Evolutionary conservation across 73 alveolate species (phyloP).

Genomic region (Breviolum minutum): DNA sequence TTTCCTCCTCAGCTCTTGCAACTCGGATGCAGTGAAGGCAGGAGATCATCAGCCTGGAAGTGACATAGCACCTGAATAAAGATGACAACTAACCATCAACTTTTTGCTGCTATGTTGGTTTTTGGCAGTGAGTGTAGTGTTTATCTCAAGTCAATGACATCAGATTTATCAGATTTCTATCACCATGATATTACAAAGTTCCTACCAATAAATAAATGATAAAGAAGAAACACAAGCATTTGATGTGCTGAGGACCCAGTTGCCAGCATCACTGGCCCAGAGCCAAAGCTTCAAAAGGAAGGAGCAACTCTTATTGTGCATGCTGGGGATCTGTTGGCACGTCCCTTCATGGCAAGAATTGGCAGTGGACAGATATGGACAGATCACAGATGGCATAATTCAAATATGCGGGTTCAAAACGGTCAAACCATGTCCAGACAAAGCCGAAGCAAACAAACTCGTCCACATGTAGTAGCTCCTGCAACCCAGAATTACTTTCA

Average conservation of each 20-base stretch:
- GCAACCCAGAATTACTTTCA: too few species aligned
- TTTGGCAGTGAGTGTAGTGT: neutral
- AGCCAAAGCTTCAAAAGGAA: neutral
- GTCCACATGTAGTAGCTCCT: too few species aligned
- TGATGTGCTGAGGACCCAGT: neutral
- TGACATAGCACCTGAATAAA: neutral
- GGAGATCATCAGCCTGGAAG: neutral
- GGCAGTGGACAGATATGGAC: neutral
- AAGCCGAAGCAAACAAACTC: too few species aligned
- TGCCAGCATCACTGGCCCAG: neutral
- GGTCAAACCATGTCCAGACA: too few species aligned
- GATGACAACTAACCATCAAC: neutral
- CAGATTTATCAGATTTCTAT: too few species aligned
- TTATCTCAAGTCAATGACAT: too few species aligned
- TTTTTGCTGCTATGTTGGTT: neutral
- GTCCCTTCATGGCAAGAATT: neutral
- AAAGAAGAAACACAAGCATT: too few species aligned
- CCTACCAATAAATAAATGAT: neutral
- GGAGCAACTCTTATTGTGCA: neutral
- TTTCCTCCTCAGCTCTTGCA: neutral
- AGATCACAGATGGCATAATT: neutral
- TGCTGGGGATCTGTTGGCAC: constrained; percentile 9
- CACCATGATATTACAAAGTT: neutral
- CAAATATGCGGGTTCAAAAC: too few species aligned
- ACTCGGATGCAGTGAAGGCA: neutral